Conservation (phyloP, 2,329 filamentous ascomycete genomes). For the Domatiomyces globalis region DNA sequence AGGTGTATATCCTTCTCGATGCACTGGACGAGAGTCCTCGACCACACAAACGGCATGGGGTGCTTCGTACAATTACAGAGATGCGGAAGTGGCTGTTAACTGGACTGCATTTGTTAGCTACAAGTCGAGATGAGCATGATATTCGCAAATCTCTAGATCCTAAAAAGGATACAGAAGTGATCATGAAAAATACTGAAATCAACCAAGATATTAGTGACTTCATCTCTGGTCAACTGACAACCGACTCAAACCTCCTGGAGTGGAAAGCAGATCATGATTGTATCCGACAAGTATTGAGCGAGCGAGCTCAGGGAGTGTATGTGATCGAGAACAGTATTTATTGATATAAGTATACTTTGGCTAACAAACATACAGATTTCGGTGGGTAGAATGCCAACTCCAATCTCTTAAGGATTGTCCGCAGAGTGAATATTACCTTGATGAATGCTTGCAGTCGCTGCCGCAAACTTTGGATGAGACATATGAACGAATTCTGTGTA, state of each 20-base stretch:
- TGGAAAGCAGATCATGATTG: conserved; percentile 3
- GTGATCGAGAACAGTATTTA: neutral
- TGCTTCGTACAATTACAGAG: conserved; percentile 8
- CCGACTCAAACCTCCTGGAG: conserved; percentile 9
- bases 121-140: conserved; percentile 16
- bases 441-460: conserved; percentile 16
- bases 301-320: conserved; percentile 8
- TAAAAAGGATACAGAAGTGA: conserved; percentile 6
- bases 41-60: conserved; percentile 1
- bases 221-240: conserved; percentile 11
- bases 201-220: conserved; percentile 17
- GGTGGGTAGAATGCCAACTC: conserved; percentile 21
- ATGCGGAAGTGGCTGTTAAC: conserved; percentile 13
- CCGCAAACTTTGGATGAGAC: conserved; percentile 21
- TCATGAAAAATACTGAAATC: conserved; percentile 10
- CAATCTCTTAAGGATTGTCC: conserved; percentile 11
- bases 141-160: conserved; percentile 12
- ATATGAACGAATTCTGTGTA: conserved; percentile 21
- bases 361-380: conserved; percentile 15
- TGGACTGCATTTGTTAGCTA: conserved; percentile 18
- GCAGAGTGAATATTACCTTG: conserved; percentile 11
- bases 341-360: too few species aligned
- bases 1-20: conserved; percentile 14
- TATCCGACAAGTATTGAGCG: conserved; percentile 4
- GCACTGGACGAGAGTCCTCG: conserved; percentile 13